phyloP scores from a whole-genome alignment of 2,329 filamentous ascomycete genomes.

The Hymenoscyphus salicellus region DNA sequence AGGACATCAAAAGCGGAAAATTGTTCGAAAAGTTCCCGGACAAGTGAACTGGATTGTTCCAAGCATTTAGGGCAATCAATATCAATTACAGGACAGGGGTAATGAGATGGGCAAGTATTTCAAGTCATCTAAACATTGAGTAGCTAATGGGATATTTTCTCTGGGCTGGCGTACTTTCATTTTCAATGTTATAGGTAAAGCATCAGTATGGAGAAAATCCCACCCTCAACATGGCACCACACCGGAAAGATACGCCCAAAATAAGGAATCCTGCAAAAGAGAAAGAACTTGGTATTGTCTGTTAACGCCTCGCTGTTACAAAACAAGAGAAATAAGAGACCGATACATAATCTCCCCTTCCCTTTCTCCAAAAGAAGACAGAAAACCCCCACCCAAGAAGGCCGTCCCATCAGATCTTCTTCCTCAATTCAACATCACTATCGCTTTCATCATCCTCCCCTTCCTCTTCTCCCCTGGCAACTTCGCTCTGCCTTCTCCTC shows the following conservation, averaged over 20 bases:
- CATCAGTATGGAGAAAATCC: too few species aligned
- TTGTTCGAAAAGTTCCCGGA: too few species aligned
- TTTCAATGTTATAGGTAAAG: too few species aligned
- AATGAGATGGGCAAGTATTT: too few species aligned
- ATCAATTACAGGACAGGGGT: too few species aligned
- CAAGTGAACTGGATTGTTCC: too few species aligned
- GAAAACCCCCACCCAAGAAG: background rate
- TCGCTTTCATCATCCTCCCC: slow-evolving; percentile 45
- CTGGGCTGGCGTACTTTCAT: too few species aligned
- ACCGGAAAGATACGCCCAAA: background rate
- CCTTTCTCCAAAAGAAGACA: background rate
- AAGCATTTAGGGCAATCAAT: too few species aligned
- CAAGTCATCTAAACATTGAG: too few species aligned
- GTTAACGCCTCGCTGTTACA: slow-evolving; percentile 7
- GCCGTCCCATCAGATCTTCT: slow-evolving; percentile 23
- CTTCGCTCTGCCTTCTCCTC: slow-evolving; percentile 41
- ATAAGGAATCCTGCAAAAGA: background rate
- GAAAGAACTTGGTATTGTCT: slow-evolving; percentile 7
- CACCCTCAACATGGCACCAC: too few species aligned
- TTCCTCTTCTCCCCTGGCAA: slow-evolving; percentile 43
- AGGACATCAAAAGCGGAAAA: background rate
- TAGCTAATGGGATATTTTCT: too few species aligned
- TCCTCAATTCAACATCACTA: slow-evolving; percentile 36
- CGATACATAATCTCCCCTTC: background rate
- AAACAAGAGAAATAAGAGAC: background rate